Evolutionary conservation across 495 filamentous ascomycete species (phyloP).

Genomic region (Hyaloscypha finlandica): DNA sequence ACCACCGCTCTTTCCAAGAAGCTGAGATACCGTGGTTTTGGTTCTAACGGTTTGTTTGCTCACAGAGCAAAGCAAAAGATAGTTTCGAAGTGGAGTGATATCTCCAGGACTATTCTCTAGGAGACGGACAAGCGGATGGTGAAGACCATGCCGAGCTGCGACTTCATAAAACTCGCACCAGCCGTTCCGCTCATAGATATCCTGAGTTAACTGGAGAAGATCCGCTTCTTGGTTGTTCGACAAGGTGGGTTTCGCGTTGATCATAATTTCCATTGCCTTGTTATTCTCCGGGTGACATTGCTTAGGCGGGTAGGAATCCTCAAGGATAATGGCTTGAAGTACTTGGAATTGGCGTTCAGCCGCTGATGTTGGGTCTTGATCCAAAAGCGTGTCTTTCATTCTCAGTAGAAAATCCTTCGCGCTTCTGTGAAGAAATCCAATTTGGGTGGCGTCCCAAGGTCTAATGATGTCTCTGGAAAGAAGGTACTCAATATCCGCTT

Average conservation of each 20-base stretch:
- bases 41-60: too few relatives aligned
- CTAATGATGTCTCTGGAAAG: too few relatives aligned
- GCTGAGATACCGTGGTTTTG: too few relatives aligned
- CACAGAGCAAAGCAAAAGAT: too few relatives aligned
- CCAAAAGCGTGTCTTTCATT: constrained; percentile 3
- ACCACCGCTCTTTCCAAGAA: too few relatives aligned
- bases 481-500: too few relatives aligned
- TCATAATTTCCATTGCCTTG: too few relatives aligned
- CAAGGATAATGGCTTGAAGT: constrained; percentile 1
- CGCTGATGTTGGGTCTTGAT: constrained; percentile 5
- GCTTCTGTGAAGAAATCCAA: neutral
- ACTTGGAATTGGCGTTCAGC: constrained; percentile 3
- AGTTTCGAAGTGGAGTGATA: too few relatives aligned
- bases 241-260: neutral
- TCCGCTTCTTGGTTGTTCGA: too few relatives aligned
- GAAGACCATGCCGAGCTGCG: constrained; percentile 7
- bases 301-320: neutral
- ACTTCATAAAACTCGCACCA: constrained; percentile 6
- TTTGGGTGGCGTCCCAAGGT: too few relatives aligned
- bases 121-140: neutral
- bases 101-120: too few relatives aligned
- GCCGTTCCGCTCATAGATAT: constrained; percentile 1
- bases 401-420: constrained; percentile 5
- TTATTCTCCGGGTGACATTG: neutral
- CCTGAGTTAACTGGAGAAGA: too few relatives aligned